These are phyloP conservation scores for Chlamydomonas schloesseri DNA, from an alignment of 139 green algal species.

Conservation along the genomic window DNA sequence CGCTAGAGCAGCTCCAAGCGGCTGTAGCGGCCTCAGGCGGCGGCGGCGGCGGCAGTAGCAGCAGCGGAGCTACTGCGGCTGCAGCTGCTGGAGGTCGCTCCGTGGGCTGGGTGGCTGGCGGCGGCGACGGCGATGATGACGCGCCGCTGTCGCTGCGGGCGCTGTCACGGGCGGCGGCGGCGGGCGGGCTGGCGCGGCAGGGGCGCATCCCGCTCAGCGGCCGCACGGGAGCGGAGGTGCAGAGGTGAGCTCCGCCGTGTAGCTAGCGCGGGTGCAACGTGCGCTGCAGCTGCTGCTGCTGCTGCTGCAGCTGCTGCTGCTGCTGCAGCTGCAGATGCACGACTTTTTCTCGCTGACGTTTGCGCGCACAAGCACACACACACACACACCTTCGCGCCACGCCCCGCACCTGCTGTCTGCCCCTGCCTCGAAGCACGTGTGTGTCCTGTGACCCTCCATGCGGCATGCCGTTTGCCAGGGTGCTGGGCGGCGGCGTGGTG, in stretches of 20 bases:
- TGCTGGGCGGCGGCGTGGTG: constrained; percentile 94
- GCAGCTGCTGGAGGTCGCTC: not conserved
- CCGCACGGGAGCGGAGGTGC: constrained; percentile 18
- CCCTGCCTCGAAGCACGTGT: too few species aligned
- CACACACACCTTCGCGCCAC: too few species aligned
- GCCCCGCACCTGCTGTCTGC: too few species aligned
- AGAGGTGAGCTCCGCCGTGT: not conserved
- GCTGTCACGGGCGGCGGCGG: not conserved
- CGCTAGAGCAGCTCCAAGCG: not conserved
- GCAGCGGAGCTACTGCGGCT: not conserved
- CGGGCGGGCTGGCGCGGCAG: not conserved
- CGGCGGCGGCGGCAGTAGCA: not conserved
- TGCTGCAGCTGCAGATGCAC: too few species aligned
- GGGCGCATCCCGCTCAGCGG: constrained; percentile 25
- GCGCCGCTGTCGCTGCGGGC: constrained; percentile 13
- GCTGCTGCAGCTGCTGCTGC: too few species aligned
- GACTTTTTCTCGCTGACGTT: too few species aligned
- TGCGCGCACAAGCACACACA: too few species aligned
- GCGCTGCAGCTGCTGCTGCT: too few species aligned
- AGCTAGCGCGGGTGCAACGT: too few species aligned
- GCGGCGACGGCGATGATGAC: constrained; percentile 1
- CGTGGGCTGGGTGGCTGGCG: not conserved
- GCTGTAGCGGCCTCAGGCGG: not conserved
- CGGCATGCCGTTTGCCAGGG: too few species aligned
- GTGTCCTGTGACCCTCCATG: too few species aligned